phyloP scores from a whole-genome alignment of 2,329 filamentous ascomycete species.

The Pseudogymnoascus sp. region DNA sequence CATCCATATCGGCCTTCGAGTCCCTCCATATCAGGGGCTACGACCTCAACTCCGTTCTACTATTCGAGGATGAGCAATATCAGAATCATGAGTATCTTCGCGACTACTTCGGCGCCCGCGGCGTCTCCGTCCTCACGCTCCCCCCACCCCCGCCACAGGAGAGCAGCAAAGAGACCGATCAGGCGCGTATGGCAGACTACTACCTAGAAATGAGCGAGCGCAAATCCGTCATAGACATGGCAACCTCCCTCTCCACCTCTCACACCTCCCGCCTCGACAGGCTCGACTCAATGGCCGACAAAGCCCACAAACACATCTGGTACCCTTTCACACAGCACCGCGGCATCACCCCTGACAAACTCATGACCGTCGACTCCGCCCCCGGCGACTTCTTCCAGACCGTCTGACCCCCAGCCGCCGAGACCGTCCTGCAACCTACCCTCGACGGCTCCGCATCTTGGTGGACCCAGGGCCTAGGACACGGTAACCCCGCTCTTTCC shows the following conservation, averaged over 20 bases:
- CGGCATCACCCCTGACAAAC: constrained; percentile 52
- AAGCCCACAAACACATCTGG: constrained; percentile 65
- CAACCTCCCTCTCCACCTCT: constrained; percentile 44
- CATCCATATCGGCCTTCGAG: constrained; percentile 75
- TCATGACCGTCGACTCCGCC: constrained; percentile 73
- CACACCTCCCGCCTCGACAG: constrained; percentile 51
- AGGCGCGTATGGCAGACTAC: constrained; percentile 54
- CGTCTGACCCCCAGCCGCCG: constrained; percentile 4
- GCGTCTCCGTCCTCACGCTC: constrained; percentile 51
- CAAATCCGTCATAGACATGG: constrained; percentile 36
- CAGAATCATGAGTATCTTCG: constrained; percentile 62
- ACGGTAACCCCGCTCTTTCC: constrained; percentile 65
- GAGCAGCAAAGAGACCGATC: constrained; percentile 39
- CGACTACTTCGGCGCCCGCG: constrained; percentile 58
- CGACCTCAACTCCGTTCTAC: constrained; percentile 61
- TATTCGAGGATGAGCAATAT: constrained; percentile 62
- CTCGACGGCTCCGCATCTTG: constrained; percentile 84
- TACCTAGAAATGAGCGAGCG: constrained; percentile 46
- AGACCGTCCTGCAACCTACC: constrained; percentile 49
- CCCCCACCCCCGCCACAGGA: constrained; percentile 47
- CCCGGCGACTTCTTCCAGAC: constrained; percentile 74
- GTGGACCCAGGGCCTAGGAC: constrained; percentile 87
- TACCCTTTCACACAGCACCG: constrained; percentile 83
- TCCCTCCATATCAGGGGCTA: constrained; percentile 73
- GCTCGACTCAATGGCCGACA: constrained; percentile 54